Percentiles rank a stretch among this genome's conserved stretches.
Conservation (phyloP, 306 rosid species). For the Cucurbita moschata region DNA sequence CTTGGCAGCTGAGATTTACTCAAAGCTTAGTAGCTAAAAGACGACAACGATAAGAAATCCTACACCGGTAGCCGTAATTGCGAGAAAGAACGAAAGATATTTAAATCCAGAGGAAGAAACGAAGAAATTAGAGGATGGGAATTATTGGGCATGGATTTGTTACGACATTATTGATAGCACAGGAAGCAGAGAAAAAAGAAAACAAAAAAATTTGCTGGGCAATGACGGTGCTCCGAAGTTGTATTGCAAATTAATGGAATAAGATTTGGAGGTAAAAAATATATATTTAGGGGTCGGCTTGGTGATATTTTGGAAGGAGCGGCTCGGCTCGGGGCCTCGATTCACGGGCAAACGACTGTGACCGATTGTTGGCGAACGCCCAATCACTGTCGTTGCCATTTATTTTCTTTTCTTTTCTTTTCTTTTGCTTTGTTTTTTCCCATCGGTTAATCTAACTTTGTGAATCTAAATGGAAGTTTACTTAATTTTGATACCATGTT, state of each 20-base stretch:
- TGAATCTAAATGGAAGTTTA: too few relatives aligned
- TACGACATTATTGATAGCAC: slow-evolving; percentile 15
- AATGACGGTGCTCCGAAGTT: slow-evolving; percentile 3
- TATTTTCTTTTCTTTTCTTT: neutral
- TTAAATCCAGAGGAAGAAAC: neutral
- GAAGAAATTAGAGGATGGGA: slow-evolving; percentile 13
- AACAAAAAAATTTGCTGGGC: slow-evolving; percentile 5
- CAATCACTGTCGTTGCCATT: neutral
- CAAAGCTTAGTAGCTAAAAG: neutral
- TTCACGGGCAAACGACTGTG: slow-evolving; percentile 1
- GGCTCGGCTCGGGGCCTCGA: slow-evolving; percentile 1
- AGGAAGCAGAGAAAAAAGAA: neutral
- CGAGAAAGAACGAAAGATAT: neutral
- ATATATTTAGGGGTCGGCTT: neutral
- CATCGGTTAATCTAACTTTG: too few relatives aligned
- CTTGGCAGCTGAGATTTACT: neutral
- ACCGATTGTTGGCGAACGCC: neutral
- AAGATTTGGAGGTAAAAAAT: neutral
- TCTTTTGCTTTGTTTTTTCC: too few relatives aligned
- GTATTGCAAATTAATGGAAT: neutral
- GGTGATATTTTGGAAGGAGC: neutral
- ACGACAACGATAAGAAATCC: neutral
- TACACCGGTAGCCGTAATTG: neutral
- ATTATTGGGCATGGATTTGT: slow-evolving; percentile 1
- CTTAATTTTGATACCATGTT: too few relatives aligned